These are phyloP conservation scores for Cryptosporidium tyzzeri DNA, from an alignment of 169 alveolate species.

Conservation along the genomic window DNA sequence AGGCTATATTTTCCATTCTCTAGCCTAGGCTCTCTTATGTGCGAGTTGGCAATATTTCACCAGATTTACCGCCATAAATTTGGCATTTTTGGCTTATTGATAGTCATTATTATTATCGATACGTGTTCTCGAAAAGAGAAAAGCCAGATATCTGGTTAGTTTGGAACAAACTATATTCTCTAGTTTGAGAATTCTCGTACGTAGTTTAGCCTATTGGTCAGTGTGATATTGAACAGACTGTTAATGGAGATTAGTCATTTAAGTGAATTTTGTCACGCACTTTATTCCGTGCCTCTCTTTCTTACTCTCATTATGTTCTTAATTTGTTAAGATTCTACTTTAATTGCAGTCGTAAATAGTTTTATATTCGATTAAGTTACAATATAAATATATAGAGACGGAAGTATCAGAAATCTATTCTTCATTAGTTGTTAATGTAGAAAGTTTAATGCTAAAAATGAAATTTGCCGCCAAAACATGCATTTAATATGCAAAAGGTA, in stretches of 20 bases:
- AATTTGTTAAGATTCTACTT: too few species aligned
- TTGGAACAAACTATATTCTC: neutral
- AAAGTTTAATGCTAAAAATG: too few species aligned
- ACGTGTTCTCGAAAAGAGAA: neutral
- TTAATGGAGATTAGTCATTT: neutral
- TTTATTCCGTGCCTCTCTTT: too few species aligned
- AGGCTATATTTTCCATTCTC: neutral
- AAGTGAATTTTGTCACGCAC: neutral
- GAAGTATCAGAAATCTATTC: neutral
- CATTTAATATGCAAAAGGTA: neutral
- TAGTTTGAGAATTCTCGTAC: neutral
- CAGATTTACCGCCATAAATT: conserved; percentile 1
- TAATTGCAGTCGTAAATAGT: too few species aligned
- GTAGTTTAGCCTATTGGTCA: neutral
- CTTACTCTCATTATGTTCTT: too few species aligned
- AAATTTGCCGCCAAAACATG: neutral
- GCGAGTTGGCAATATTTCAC: neutral
- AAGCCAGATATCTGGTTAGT: neutral
- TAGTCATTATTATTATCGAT: neutral
- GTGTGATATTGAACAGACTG: neutral
- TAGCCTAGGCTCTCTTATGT: neutral
- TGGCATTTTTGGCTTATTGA: neutral
- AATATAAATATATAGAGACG: too few species aligned
- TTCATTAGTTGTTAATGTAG: neutral
- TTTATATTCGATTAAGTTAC: too few species aligned